Evolutionary conservation across 163 green algal species (phyloP), one percentile per base, ranked within the genome.

Genomic region (Smithsoniella earleae): DNA sequence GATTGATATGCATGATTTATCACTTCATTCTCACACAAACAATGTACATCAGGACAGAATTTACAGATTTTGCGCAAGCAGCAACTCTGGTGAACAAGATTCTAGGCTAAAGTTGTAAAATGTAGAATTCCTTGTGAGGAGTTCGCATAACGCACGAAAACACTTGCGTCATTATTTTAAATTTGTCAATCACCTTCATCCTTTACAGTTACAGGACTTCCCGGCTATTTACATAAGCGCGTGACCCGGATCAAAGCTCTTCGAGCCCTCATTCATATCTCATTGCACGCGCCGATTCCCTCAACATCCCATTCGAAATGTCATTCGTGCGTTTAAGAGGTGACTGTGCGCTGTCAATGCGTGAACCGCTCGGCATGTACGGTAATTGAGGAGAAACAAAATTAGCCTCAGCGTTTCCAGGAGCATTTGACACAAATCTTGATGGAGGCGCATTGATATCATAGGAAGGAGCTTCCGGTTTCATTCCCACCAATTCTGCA

Each of bases 401-500:
- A 13, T 69, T 18, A 30, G 1, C 58, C 22, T 40, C 58, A 33
- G n/a, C 25, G 3, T 25, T 16, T 13, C 20, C n/a, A 34, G 13
- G 10, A 13, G 10, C 40, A 13, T 49, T 49, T 10, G 40, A 22
- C 40, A 49, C 40, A 49, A 49, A 22, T 13, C 10, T 10, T 10
- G 40, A 49, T 10, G 13, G 10, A 22, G 40, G 10, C 13, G 40
- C 40, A 49, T 10, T 10, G 40, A 10, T 49, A 49, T 49, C 40
- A 49, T 13, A 22, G 40, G 40, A 13, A 13, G 13, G 13, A 49
- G 10, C 13, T 49, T 69, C 58, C 10, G 58, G 58, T 34, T 69
- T 69, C 58, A 69, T 40, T 6, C 58, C 58, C n/a, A 69, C 58
- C 16, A 33, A 30, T 40, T 36, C n/a, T 31, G 58, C 58, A n/a